phyloP scores from a whole-genome alignment of 495 filamentous ascomycete genomes.

The Lasiosphaeria miniovina region DNA sequence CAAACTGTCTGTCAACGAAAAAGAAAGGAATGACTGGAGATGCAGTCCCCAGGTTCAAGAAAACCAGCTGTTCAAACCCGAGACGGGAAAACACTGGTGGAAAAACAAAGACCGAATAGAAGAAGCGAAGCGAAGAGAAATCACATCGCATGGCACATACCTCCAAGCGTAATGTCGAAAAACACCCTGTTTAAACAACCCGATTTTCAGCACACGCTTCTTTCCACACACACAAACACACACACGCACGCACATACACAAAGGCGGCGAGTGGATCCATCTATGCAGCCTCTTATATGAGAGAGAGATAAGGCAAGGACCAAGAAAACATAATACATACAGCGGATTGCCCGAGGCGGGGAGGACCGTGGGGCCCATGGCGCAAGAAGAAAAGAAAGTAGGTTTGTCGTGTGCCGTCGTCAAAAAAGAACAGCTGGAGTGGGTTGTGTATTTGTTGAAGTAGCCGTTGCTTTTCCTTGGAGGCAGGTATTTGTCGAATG shows the following conservation, averaged over 20 bases:
- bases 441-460: too few species aligned
- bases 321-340: slow-evolving; percentile 36
- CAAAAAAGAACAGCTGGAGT: too few species aligned
- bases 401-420: neutral
- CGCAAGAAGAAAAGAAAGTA: neutral
- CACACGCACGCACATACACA: neutral
- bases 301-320: neutral
- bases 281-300: neutral
- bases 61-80: too few species aligned
- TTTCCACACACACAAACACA: slow-evolving; percentile 14
- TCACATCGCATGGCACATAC: slow-evolving; percentile 46
- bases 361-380: slow-evolving; percentile 52
- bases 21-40: neutral
- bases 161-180: slow-evolving; percentile 89
- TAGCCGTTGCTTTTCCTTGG: too few species aligned
- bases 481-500: too few species aligned
- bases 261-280: neutral
- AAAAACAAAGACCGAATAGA: neutral
- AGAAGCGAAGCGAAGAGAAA: neutral
- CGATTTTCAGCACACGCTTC: slow-evolving; percentile 6
- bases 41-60: neutral
- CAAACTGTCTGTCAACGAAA: too few species aligned
- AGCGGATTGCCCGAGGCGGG: slow-evolving; percentile 53
- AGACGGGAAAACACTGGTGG: too few species aligned
- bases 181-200: slow-evolving; percentile 59